These are phyloP conservation scores for Pseudonitzschia pungens DNA, from an alignment of 108 stramenopile species.

Conservation along the genomic window DNA sequence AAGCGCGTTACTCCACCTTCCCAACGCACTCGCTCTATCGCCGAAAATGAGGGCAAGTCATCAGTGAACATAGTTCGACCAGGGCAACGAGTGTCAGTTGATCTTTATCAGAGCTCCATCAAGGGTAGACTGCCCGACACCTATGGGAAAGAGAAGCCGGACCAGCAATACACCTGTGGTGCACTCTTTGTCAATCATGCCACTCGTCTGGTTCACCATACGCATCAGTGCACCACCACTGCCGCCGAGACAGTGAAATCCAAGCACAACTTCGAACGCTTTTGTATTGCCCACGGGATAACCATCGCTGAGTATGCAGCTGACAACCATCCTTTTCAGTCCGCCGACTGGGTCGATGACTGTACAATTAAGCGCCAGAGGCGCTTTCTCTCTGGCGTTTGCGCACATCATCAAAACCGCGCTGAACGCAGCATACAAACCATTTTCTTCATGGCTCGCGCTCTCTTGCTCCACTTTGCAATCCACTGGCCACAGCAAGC, in stretches of 20 bases:
- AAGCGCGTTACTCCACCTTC: conserved; percentile 10
- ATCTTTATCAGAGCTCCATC: conserved; percentile 37
- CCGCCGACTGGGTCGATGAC: conserved; percentile 16
- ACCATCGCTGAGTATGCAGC: conserved; percentile 27
- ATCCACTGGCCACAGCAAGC: conserved; percentile 44
- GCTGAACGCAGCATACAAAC: conserved; percentile 51
- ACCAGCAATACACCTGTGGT: conserved; percentile 36
- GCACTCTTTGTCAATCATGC: conserved; percentile 51
- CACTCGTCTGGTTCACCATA: conserved; percentile 20
- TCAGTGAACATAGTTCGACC: too few species aligned
- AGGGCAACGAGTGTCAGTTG: conserved; percentile 26
- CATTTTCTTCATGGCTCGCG: conserved; percentile 30
- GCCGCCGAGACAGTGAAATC: conserved; percentile 25
- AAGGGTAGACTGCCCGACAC: conserved; percentile 40
- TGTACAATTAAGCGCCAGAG: conserved; percentile 17
- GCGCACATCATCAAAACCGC: conserved; percentile 67
- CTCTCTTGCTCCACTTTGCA: conserved; percentile 41
- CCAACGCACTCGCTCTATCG: too few species aligned
- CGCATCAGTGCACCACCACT: conserved; percentile 23
- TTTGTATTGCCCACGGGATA: conserved; percentile 19
- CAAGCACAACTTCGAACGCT: conserved; percentile 29
- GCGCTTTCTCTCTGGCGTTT: conserved; percentile 35
- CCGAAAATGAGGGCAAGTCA: too few species aligned
- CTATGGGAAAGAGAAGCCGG: conserved; percentile 29
- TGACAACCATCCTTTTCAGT: conserved; percentile 39